These are phyloP conservation scores for Dissoconium aciculare DNA, from an alignment of 2,329 filamentous ascomycete species.

Conservation along the genomic window DNA sequence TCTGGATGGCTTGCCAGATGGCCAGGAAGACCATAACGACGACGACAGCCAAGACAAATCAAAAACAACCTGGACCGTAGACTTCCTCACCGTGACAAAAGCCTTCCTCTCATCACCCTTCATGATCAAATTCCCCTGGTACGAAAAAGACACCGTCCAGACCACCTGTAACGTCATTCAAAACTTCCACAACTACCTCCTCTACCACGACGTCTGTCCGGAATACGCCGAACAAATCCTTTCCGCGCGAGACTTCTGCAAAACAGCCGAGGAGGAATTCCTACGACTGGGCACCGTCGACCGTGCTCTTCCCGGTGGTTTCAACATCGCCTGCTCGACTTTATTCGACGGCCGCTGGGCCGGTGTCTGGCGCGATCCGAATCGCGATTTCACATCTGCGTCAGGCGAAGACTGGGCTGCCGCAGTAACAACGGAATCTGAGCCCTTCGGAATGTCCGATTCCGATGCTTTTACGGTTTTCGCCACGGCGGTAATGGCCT, in stretches of 20 bases:
- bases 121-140: slow-evolving; percentile 37
- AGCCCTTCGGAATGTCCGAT: slow-evolving; percentile 26
- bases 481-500: slow-evolving; percentile 35
- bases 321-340: slow-evolving; percentile 61
- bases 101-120: slow-evolving; percentile 46
- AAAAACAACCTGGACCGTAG: slow-evolving; percentile 55
- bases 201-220: slow-evolving; percentile 71
- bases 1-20: slow-evolving; percentile 29
- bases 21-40: slow-evolving; percentile 27
- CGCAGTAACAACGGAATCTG: slow-evolving; percentile 10
- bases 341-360: slow-evolving; percentile 45
- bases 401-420: slow-evolving; percentile 25
- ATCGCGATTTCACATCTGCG: too few relatives aligned
- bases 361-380: background rate
- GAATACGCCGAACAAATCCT: slow-evolving; percentile 58
- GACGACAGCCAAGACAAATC: too few relatives aligned
- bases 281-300: slow-evolving; percentile 41
- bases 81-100: slow-evolving; percentile 63
- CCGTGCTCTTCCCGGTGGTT: slow-evolving; percentile 52
- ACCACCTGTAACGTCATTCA: slow-evolving; percentile 52
- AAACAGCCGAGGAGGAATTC: slow-evolving; percentile 51
- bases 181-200: slow-evolving; percentile 80
- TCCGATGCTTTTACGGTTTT: slow-evolving; percentile 37
- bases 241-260: slow-evolving; percentile 51
- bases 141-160: slow-evolving; percentile 38